Base-by-base conservation (phyloP, 2,329 filamentous ascomycete genomes). In the Ustilaginoidea virens region DNA sequence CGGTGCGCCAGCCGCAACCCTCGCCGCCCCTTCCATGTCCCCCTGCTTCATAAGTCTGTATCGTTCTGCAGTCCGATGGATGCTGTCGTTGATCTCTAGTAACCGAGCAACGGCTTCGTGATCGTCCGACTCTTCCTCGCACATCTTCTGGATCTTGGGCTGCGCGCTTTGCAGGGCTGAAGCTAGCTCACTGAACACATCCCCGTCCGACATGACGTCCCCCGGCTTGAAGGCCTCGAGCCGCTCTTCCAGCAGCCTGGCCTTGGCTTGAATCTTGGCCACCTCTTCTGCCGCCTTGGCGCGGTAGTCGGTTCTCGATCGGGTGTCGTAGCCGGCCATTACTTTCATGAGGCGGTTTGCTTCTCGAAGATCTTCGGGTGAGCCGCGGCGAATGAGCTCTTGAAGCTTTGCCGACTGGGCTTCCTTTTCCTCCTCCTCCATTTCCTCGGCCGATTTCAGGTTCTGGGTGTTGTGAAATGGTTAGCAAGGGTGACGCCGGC, bases 91-190 rank as follows among this genome's bases (percentile, higher is more conserved):
- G 47, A 98, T 96, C 49, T 96, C 85, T 32, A 98, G 68, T 8
- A 98, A 64, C 55, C 93, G 93, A 24, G 85, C 81, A 5, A 98
- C 90, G 5, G 90, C 90, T 58, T 94, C 90, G 36, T 85, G 76
- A 47, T 98, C 90, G 36, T 96, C 87, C 8, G 86, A 94, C 48
- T 98, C 90, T 53, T 98, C 90, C 53, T 96, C 87, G 47, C 87
- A 96, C 87, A 98, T 98, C 58, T 83, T 94, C 51, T 96, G 87
- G 39, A 98, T 96, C 60, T 98, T 98, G 7, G 90, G 90, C 45
- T 98, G 90, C 3, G 90, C 90, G 47, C 80, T 94, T 51, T 83
- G 81, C 25, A 98, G 64, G 7, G 90, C 75, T 38, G 80, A 77
- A 5, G 86, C 86, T 30, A 98, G 67, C 61, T 98, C 90, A 62